Evolutionary conservation across 176 grass and related monocot species (phyloP).

Genomic region (Phoenix roebelenii): DNA sequence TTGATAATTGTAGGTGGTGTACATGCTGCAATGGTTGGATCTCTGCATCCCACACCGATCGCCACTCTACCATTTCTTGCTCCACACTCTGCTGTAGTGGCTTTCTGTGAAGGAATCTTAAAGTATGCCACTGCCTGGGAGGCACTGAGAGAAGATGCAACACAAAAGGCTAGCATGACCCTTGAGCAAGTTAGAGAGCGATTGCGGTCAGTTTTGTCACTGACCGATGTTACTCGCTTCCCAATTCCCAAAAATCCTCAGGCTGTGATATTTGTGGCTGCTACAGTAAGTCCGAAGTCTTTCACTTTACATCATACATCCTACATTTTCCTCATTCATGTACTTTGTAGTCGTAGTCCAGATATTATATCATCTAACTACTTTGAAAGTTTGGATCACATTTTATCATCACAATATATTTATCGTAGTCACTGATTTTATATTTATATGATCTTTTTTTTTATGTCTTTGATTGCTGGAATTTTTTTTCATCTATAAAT

Average conservation of each 20-base stretch:
- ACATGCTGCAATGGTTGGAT: conserved; percentile 96
- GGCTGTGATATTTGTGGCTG: conserved; percentile 19
- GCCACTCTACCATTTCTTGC: conserved; percentile 93
- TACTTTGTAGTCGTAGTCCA: too few relatives aligned
- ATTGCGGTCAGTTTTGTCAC: conserved; percentile 64
- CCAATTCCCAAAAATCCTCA: conserved; percentile 34
- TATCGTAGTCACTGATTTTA: too few relatives aligned
- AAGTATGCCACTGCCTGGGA: conserved; percentile 83
- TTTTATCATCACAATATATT: too few relatives aligned
- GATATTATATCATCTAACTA: too few relatives aligned
- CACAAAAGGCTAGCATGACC: conserved; percentile 13
- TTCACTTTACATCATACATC: background rate
- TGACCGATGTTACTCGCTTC: conserved; percentile 84
- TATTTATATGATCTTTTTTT: too few relatives aligned
- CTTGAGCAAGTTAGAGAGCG: conserved; percentile 66
- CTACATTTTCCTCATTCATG: too few relatives aligned
- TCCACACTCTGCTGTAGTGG: conserved; percentile 83
- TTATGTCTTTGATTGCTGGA: too few relatives aligned
- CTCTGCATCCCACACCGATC: conserved; percentile 85
- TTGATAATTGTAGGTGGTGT: conserved; percentile 55
- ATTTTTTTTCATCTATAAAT: too few relatives aligned
- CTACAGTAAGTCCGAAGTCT: conserved; percentile 15
- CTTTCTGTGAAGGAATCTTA: conserved; percentile 85
- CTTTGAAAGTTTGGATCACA: too few relatives aligned
- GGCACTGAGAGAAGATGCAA: conserved; percentile 70